Base-by-base conservation (phyloP, 2,329 filamentous ascomycete species). In the Chaetomium olivaceum region DNA sequence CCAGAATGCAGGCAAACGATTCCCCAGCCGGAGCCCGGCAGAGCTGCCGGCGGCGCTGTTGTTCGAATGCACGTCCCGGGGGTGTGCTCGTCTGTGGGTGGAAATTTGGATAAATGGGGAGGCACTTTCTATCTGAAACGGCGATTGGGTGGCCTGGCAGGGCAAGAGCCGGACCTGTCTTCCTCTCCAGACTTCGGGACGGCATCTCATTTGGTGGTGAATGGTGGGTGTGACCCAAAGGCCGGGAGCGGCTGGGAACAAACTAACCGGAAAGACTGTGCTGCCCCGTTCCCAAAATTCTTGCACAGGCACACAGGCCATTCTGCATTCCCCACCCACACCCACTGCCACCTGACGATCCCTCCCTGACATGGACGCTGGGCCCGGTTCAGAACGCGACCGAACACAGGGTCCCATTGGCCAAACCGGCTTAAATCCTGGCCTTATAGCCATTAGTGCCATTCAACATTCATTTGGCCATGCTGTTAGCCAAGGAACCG, bases 61-160 rank as follows among this genome's bases (percentile, higher is more conserved):
- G 39, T 16, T 23, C 23, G n/a, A 58, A 16, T 61, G 52, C 29
- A 48, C 25, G 27, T 29, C 43, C 54, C 23, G 39, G 19, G 25
- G 39, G 39, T 31, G 54, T 23, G 54, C 52, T 64, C 58, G 31
- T 68, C 29, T 58, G 58, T 59, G 67, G 65, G 39, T 64, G 58
- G 39, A 66, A 67, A 67, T 69, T 55, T 67, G 65, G 65, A 65
- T 66, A 67, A 67, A 67, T 19, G 64, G 50, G 58, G 25, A 11
- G 27, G 16, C 29, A 67, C 61, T 67, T 25, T 66, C 60, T 66
- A 60, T 21, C 4, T 59, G 59, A 52, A 58, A 62, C 61, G 14
- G 55, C 48, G 21, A 69, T 69, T 69, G 65, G 67, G 31, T 58
- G 65, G 52, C 51, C 39, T 46, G 21, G 48, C 63, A 58, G 65